These are phyloP conservation scores for Psidium guajava DNA, from an alignment of 345 rosid genomes.

Conservation along the genomic window DNA sequence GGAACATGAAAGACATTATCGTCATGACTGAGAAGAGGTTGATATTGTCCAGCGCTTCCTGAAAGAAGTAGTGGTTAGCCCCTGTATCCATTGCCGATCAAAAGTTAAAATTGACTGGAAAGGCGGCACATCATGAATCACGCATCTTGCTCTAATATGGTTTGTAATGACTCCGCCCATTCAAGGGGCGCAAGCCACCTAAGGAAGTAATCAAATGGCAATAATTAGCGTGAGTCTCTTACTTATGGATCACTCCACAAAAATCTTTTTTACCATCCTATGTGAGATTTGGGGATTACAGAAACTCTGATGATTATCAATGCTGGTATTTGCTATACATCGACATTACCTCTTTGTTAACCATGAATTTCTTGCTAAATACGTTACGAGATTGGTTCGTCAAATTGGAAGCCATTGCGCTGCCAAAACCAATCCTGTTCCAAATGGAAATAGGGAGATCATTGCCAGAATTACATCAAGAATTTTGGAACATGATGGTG, in stretches of 20 bases:
- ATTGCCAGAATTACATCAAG: not conserved
- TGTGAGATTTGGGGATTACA: not conserved
- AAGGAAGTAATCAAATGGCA: not conserved
- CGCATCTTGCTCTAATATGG: not conserved
- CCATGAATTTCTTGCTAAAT: conserved; percentile 73
- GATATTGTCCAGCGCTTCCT: conserved; percentile 80
- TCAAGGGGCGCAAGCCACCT: not conserved
- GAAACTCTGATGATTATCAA: not conserved
- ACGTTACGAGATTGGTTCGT: conserved; percentile 87
- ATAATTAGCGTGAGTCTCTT: not conserved
- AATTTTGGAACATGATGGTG: not conserved
- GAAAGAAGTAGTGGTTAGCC: not conserved
- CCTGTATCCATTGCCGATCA: not conserved
- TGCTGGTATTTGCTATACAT: not conserved
- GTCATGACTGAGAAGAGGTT: conserved; percentile 81
- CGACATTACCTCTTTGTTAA: conserved; percentile 36
- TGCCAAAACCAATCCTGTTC: conserved; percentile 71
- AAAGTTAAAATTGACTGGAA: not conserved
- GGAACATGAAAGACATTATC: conserved; percentile 45
- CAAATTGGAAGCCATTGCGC: conserved; percentile 91
- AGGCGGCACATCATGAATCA: not conserved
- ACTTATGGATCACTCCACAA: not conserved
- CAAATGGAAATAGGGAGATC: not conserved
- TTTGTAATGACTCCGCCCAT: not conserved
- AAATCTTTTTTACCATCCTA: not conserved